Conservation (phyloP, 352 stramenopile genomes). For the Phytophthora foliorum region DNA sequence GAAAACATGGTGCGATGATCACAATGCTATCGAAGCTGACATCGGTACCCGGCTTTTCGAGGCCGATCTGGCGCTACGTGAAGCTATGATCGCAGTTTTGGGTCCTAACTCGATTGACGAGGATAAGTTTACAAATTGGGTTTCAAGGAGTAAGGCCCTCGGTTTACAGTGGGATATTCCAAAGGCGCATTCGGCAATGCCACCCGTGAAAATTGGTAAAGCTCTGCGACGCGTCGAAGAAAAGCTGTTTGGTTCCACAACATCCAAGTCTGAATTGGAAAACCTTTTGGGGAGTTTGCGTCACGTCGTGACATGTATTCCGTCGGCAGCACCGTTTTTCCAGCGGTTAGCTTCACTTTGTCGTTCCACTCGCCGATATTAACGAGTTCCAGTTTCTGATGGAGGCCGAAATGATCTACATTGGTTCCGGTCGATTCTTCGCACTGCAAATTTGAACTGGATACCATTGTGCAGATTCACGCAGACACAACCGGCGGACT, state of each 20-base stretch:
- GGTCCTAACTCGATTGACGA: slow-evolving; percentile 6
- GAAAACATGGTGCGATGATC: slow-evolving; percentile 15
- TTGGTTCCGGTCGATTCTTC: not conserved
- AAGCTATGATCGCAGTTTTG: slow-evolving; percentile 5
- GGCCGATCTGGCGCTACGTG: slow-evolving; percentile 9
- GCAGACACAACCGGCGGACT: not conserved
- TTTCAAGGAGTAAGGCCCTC: not conserved
- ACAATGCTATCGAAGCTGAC: slow-evolving; percentile 18
- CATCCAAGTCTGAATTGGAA: not conserved
- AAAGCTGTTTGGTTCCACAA: not conserved
- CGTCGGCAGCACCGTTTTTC: slow-evolving; percentile 6
- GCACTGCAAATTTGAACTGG: not conserved
- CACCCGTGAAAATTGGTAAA: not conserved
- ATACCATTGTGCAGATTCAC: not conserved
- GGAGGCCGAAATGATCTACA: not conserved
- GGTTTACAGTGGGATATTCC: not conserved
- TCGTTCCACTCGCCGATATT: not conserved
- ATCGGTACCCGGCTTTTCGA: slow-evolving; percentile 7
- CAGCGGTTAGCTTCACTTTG: not conserved
- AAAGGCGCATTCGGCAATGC: not conserved
- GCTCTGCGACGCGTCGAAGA: not conserved
- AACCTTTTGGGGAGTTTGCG: slow-evolving; percentile 7
- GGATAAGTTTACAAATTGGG: slow-evolving; percentile 10
- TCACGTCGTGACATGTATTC: slow-evolving; percentile 5
- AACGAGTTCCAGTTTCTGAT: not conserved